A percentile compares a stretch with the other conserved stretches of the same genome.
Evolutionary conservation across 2,329 filamentous ascomycete genomes (phyloP).

Genomic region (Uncinocarpus reesii): DNA sequence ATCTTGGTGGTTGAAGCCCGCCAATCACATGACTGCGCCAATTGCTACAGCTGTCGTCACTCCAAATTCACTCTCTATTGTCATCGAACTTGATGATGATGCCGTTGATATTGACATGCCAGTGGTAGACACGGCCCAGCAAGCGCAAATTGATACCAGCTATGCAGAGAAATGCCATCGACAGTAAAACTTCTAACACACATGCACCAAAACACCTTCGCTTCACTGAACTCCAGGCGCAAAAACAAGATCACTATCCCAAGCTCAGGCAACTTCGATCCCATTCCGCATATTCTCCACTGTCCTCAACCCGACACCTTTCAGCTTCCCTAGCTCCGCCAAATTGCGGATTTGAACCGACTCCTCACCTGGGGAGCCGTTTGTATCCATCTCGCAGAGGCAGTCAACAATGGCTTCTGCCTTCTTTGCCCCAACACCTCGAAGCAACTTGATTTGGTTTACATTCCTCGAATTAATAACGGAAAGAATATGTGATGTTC

Average conservation of each 20-base stretch:
- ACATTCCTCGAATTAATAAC: slow-evolving; percentile 40
- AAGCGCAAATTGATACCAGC: too few relatives aligned
- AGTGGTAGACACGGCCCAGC: too few relatives aligned
- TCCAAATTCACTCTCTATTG: too few relatives aligned
- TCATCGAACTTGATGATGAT: too few relatives aligned
- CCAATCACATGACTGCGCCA: slow-evolving; percentile 7
- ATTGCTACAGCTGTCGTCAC: not conserved
- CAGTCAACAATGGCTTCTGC: slow-evolving; percentile 41
- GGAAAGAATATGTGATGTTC: slow-evolving; percentile 36
- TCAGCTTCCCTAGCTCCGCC: slow-evolving; percentile 34
- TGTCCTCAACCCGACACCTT: slow-evolving; percentile 37
- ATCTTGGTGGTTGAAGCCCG: not conserved
- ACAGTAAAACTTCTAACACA: not conserved
- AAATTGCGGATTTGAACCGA: slow-evolving; percentile 29
- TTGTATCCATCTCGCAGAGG: slow-evolving; percentile 34
- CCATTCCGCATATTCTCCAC: slow-evolving; percentile 41
- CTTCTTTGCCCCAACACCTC: slow-evolving; percentile 40
- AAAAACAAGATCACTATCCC: not conserved
- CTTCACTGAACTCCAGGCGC: not conserved
- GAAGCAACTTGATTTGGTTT: slow-evolving; percentile 37
- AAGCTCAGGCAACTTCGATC: slow-evolving; percentile 19
- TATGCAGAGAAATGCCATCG: not conserved
- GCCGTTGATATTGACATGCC: too few relatives aligned
- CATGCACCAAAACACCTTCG: slow-evolving; percentile 4
- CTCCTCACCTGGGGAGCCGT: slow-evolving; percentile 13